Conservation (phyloP, 371 early-diverging fungal species). For the Lichtheimia hyalospora region DNA sequence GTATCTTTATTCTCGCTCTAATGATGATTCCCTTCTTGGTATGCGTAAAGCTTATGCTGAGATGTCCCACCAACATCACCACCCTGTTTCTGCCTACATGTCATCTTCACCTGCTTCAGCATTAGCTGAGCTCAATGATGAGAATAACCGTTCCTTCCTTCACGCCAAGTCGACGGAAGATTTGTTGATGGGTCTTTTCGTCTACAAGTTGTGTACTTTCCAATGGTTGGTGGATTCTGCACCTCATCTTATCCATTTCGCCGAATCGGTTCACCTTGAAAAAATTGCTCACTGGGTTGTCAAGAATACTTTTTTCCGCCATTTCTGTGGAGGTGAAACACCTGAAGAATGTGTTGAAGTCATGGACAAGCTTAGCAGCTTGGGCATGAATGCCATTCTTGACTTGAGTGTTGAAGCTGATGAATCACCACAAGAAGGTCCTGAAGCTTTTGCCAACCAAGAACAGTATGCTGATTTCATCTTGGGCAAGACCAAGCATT, state of each 20-base stretch:
- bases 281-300: conserved; percentile 67
- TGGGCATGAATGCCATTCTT: conserved; percentile 84
- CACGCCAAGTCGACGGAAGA: conserved; percentile 47
- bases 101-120: conserved; percentile 23
- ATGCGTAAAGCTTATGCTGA: conserved; percentile 12
- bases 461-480: conserved; percentile 65
- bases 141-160: conserved; percentile 48
- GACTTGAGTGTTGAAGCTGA: conserved; percentile 92
- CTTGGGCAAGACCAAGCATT: conserved; percentile 60
- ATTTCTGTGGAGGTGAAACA: conserved; percentile 95
- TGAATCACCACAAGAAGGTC: conserved; percentile 22
- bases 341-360: conserved; percentile 82
- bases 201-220: conserved; percentile 38
- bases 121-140: conserved; percentile 31
- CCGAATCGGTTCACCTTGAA: conserved; percentile 61
- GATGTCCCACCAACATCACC: conserved; percentile 4
- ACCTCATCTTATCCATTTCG: conserved; percentile 48
- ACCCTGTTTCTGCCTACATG: conserved; percentile 33
- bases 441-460: conserved; percentile 24
- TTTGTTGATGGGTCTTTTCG: conserved; percentile 29
- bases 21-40: neutral
- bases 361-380: conserved; percentile 69
- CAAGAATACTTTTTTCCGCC: conserved; percentile 84
- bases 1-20: conserved; percentile 10
- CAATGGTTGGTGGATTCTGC: conserved; percentile 45